These are phyloP conservation scores for Suhomyces sp. DNA, from an alignment of 805 yeast species.

Conservation along the genomic window DNA sequence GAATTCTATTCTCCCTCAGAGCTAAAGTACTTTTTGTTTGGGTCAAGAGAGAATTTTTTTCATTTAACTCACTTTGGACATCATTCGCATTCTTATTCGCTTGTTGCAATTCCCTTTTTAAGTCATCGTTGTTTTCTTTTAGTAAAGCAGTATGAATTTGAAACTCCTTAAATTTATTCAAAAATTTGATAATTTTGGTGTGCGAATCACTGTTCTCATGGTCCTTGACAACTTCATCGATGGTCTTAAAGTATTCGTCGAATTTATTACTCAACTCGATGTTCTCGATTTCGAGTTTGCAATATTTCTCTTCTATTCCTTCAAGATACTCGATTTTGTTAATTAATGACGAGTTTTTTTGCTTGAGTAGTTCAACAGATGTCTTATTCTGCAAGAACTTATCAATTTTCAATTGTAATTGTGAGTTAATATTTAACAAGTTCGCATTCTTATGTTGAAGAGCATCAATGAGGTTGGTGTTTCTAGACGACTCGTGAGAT, in stretches of 20 bases:
- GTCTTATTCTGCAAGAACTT: slow-evolving; percentile 48
- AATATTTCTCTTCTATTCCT: slow-evolving; percentile 42
- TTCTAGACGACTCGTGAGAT: slow-evolving; percentile 10
- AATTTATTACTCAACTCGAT: slow-evolving; percentile 47
- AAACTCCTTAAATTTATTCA: slow-evolving; percentile 37
- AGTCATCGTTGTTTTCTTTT: slow-evolving; percentile 36
- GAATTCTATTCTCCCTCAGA: slow-evolving; percentile 18
- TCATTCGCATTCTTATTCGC: slow-evolving; percentile 9
- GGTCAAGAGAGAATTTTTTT: slow-evolving; percentile 13
- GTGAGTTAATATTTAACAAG: slow-evolving; percentile 49
- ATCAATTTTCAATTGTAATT: slow-evolving; percentile 53
- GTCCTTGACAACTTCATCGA: slow-evolving; percentile 26
- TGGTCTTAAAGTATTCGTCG: slow-evolving; percentile 46
- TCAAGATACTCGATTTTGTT: slow-evolving; percentile 40
- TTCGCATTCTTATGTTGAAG: slow-evolving; percentile 31
- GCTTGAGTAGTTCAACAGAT: slow-evolving; percentile 52
- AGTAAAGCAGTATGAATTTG: slow-evolving; percentile 32
- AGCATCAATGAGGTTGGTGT: slow-evolving; percentile 13
- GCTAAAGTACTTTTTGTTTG: slow-evolving; percentile 13
- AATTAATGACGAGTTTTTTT: slow-evolving; percentile 48
- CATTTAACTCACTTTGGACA: slow-evolving; percentile 8
- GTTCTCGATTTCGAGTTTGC: slow-evolving; percentile 51
- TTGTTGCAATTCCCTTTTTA: slow-evolving; percentile 18
- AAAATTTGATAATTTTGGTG: slow-evolving; percentile 17
- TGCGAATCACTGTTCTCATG: slow-evolving; percentile 15